Evolutionary conservation across 352 stramenopile species (phyloP), one percentile per base, ranked within the genome.

Genomic region (Blastocystis sp.): DNA sequence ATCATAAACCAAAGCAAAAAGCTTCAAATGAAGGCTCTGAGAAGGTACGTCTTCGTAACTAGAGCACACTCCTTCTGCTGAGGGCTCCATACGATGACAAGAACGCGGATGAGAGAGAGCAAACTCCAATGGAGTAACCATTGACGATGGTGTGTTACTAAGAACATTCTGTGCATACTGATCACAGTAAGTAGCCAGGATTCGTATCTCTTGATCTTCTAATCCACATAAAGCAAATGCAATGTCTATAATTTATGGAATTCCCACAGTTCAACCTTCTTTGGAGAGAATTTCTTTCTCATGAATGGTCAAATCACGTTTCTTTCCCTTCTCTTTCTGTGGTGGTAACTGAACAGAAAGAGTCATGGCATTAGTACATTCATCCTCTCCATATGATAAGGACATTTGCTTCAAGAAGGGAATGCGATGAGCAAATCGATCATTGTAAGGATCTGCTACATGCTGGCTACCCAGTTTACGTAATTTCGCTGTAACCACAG

Each of bases 221-320:
- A 84, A 69, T 17, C 73, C 73, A 56, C 73, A 84, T 9, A 84
- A 57, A 33, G 73, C 73, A 42, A 84, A 84, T 5, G 73, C 73
- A 57, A 84, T 84, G n/a, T 84, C 73, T 84, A 66, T 9, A 5
- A 33, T 19, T 70, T 4, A 54, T 24, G 15, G 19, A 62, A 53
- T 57, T 37, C 48, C 0, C 22, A 24, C 30, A 24, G 22, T 37
- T n/a, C 6, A 37, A 84, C 73, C 73, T 44, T 84, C 73, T 35
- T 68, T 66, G 11, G 73, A 84, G 3, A 84, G 53, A 27, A 84
- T 84, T n/a, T 84, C 73, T 51, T 66, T 30, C 33, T 84, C 73
- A 19, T 54, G 51, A 11, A 40, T 51, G 27, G 73, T 84, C 13
- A 84, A 57, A 19, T 66, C 22, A 13, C 53, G 24, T 51, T 53